Evolutionary conservation across 768 basidiomycete species (phyloP).

Genomic region (Suillus brevipes): DNA sequence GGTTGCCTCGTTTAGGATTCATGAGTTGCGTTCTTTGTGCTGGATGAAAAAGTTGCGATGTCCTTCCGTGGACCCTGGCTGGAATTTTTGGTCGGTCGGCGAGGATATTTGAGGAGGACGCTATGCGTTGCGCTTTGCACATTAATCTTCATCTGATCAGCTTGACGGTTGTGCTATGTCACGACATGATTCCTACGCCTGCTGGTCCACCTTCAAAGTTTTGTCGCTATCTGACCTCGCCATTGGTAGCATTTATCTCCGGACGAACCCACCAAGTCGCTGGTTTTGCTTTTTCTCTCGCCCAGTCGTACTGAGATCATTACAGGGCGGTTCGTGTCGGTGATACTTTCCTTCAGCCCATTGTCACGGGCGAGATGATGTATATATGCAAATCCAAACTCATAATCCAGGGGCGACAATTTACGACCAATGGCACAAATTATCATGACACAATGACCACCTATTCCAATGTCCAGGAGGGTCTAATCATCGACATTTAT

Average conservation of each 20-base stretch:
- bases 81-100: neutral
- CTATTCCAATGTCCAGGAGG: conserved; percentile 11
- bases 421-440: no score
- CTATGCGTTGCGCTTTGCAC: no score
- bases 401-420: no score
- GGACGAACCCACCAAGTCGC: neutral
- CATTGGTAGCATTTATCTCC: neutral
- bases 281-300: no score
- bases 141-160: neutral
- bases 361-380: no score
- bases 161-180: neutral
- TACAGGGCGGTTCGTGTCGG: no score
- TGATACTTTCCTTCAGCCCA: no score
- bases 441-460: conserved; percentile 19
- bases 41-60: no score
- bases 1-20: neutral
- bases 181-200: no score
- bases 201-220: neutral
- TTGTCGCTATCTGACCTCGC: no score
- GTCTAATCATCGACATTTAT: neutral
- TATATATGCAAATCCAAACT: neutral
- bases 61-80: neutral
- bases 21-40: neutral
- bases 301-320: no score
- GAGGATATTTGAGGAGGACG: neutral